Base-by-base conservation (phyloP, 495 filamentous ascomycete species). In the Xylaria grammica region DNA sequence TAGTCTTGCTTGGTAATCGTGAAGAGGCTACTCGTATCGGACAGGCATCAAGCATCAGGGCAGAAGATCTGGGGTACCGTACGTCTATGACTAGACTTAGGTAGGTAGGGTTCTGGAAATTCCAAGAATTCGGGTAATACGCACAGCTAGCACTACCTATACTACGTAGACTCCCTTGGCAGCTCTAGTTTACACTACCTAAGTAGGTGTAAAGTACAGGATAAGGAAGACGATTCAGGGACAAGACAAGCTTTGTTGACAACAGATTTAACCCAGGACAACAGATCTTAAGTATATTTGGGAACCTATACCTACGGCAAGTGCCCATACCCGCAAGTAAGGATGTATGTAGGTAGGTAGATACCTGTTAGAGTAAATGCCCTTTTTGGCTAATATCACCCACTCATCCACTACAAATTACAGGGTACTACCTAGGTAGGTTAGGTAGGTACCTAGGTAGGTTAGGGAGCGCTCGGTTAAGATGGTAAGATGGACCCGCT, bases 1-100 rank as follows among this genome's bases (percentile, higher is more conserved):
- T 42, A 15, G 15, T 36, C 26, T n/a, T 48, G 56, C 56, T 59
- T 59, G 42, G 56, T 59, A 59, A 59, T 59, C 42, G 24, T 9
- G 38, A 3, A 24, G n/a, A 45, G 8, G 46, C 15, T 13, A 58
- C 22, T 30, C 36, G 34, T 17, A 22, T 42, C 17, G 17, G 3
- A 42, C 49, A 52, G 3, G 29, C 49, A 20, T 27, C n/a, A n/a
- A n/a, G n/a, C n/a, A n/a, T n/a, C n/a, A n/a, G n/a, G n/a, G n/a
- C n/a, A n/a, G n/a, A n/a, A n/a, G n/a, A n/a, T n/a, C 51, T 15
- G 51, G 51, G 51, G 51, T 53, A 34, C 51, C 34, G 7, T 32
- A 22, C 26, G n/a, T 53, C 30, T 22, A 34, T 53, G 30, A 27
- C 51, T 20, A 20, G 13, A 13, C 49, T 51, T 54, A 6, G 29